Evolutionary conservation across 2,329 filamentous ascomycete species (phyloP), one percentile per base, ranked within the genome.

Genomic region (Tothia fuscella): DNA sequence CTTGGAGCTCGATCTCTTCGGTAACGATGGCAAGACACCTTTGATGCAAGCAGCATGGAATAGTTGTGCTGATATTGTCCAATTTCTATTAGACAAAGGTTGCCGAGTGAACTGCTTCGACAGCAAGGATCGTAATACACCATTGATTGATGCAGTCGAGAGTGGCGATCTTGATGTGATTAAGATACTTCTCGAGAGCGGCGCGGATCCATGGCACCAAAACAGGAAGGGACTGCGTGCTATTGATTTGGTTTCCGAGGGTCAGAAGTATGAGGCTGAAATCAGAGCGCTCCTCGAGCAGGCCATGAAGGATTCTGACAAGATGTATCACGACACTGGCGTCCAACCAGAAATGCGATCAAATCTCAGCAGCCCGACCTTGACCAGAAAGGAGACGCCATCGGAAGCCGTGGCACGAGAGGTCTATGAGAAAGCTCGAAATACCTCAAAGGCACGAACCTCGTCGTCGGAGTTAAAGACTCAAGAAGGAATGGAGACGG

Each of bases 141-240:
- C 91, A 20, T 71, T 98, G 24, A 80, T 96, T 41, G 91, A 98
- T 65, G 91, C 91, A 4, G 87, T 95, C 22, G 89, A 96, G 51
- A 98, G 96, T 53, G 85, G 85, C 1, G 88, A 96, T 56, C 59
- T 94, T 6, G 83, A 82, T 14, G 88, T 96, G 3, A 83, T 98
- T 31, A 84, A 78, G 53, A 68, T 94, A 9, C 66, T 98, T 25
- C 68, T 98, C 3, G 76, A 82, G 42, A 82, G 88, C 43, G 89
- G 88, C 9, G 88, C 93, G 10, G 93, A 96, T 55, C 89, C 91
- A 37, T 79, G 86, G 38, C 82, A 87, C 50, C 80, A 87, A 34
- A 95, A 96, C 56, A 78, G 85, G n/a, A 82, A 87, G 52, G 91
- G 91, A 4, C 82, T 93, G 55, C 86, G 93, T 53, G 89, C 91